Evolutionary conservation across 2,329 filamentous ascomycete genomes (phyloP).

Genomic region (Penicillium sp.): DNA sequence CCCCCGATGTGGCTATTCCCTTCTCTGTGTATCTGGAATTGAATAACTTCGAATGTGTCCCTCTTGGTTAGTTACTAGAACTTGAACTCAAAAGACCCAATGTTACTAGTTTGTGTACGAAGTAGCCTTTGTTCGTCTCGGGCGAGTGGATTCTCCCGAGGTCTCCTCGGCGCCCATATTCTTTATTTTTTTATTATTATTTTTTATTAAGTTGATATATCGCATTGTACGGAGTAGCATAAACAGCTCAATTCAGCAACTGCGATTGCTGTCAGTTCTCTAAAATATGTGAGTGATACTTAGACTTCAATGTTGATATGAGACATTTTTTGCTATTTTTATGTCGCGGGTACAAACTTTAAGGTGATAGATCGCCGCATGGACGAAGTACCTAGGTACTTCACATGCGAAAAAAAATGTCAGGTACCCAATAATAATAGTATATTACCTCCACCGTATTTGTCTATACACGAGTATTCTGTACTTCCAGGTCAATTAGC

Average conservation of each 20-base stretch:
- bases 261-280: not conserved
- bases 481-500: not conserved
- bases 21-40: not conserved
- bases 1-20: conserved; percentile 8
- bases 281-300: conserved; percentile 1
- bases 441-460: too few relatives aligned
- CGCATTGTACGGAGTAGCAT: not conserved
- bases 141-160: conserved; percentile 1
- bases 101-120: not conserved
- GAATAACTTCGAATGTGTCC: not conserved
- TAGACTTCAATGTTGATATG: conserved; percentile 9
- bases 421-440: too few relatives aligned
- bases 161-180: not conserved
- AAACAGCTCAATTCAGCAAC: not conserved
- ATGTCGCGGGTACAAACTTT: conserved; percentile 22
- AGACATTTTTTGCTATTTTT: conserved; percentile 19
- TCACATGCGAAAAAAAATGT: conserved; percentile 3
- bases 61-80: not conserved
- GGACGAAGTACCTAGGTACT: conserved; percentile 18
- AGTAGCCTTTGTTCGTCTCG: not conserved
- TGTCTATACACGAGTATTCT: not conserved
- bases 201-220: not conserved
- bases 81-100: not conserved
- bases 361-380: conserved; percentile 20
- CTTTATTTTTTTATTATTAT: not conserved